phyloP scores from a whole-genome alignment of 345 rosid species.

The Eucalyptus microcorys region DNA sequence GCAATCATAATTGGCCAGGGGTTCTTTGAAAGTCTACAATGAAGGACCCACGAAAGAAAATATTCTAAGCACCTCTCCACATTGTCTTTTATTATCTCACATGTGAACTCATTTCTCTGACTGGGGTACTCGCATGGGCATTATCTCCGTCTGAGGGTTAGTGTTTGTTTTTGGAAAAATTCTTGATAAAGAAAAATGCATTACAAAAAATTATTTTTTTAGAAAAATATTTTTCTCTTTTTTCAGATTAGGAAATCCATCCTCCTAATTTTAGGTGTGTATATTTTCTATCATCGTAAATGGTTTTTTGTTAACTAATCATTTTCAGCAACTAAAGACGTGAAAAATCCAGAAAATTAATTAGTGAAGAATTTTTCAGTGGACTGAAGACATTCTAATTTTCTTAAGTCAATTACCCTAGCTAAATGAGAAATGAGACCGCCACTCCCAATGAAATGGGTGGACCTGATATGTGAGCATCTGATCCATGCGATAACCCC shows the following conservation, averaged over 20 bases:
- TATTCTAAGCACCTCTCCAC: neutral
- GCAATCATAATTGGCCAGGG: neutral
- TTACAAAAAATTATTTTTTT: neutral
- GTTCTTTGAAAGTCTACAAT: neutral
- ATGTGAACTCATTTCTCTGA: neutral
- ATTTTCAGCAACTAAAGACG: neutral
- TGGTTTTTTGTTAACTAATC: neutral
- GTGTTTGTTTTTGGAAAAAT: neutral
- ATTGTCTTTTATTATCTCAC: neutral
- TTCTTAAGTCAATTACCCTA: neutral
- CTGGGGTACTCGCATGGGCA: neutral
- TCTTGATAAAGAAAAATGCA: neutral
- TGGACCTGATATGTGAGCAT: neutral
- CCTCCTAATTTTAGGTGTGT: neutral
- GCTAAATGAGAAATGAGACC: neutral
- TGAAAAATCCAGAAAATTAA: neutral
- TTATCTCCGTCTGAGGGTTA: neutral
- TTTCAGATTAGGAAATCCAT: neutral
- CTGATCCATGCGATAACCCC: neutral
- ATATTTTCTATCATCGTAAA: neutral
- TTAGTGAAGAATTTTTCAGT: fast-evolving
- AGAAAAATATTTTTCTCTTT: fast-evolving
- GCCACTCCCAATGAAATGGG: neutral
- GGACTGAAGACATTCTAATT: neutral
- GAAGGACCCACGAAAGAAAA: neutral